These are phyloP conservation scores for Phytophthora cactorum DNA, from an alignment of 352 stramenopile genomes.

Conservation along the genomic window DNA sequence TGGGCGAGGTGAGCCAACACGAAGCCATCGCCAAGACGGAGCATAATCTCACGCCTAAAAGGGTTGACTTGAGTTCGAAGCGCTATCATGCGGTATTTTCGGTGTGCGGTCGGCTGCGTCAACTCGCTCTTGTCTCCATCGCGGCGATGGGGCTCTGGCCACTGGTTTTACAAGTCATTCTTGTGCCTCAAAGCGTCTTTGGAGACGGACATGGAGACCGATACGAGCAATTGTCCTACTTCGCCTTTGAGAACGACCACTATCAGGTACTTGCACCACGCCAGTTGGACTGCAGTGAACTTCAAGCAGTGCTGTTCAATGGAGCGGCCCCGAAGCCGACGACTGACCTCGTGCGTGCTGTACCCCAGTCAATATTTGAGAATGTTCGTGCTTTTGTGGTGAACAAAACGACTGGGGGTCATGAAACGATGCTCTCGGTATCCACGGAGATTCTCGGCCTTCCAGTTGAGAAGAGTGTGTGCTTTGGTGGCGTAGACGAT, in stretches of 20 bases:
- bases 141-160: conserved; percentile 48
- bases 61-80: conserved; percentile 1
- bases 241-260: conserved; percentile 43
- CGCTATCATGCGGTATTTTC: conserved; percentile 5
- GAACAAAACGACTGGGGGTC: conserved; percentile 27
- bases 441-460: conserved; percentile 33
- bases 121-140: conserved; percentile 38
- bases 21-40: conserved; percentile 2
- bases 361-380: conserved; percentile 30
- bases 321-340: conserved; percentile 8
- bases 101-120: conserved; percentile 24
- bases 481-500: conserved; percentile 43
- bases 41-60: conserved; percentile 6
- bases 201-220: conserved; percentile 51
- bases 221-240: conserved; percentile 45
- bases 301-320: conserved; percentile 29
- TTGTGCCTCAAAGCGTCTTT: conserved; percentile 43
- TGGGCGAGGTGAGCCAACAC: conserved; percentile 8
- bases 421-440: conserved; percentile 22
- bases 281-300: conserved; percentile 30
- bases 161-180: conserved; percentile 35
- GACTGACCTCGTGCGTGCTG: conserved; percentile 33
- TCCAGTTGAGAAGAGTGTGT: conserved; percentile 23
- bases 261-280: conserved; percentile 41
- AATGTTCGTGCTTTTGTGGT: conserved; percentile 27